Conservation (phyloP, 2,329 filamentous ascomycete species). For the Dendryphion nanum region DNA sequence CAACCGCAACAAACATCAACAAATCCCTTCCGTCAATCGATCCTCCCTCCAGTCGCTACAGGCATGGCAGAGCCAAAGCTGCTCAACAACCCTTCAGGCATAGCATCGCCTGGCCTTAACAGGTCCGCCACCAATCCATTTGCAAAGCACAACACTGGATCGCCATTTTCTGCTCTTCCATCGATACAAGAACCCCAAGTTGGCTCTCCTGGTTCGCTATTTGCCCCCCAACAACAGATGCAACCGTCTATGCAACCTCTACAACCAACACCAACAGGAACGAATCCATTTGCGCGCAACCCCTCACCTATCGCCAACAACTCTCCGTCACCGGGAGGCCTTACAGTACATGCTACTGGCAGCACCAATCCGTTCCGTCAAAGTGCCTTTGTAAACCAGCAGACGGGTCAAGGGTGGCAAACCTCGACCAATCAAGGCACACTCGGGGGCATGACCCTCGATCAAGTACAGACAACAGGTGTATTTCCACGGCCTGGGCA, state of each 20-base stretch:
- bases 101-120: constrained; percentile 43
- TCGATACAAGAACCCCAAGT: constrained; percentile 27
- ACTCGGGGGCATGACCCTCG: constrained; percentile 69
- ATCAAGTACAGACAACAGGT: constrained; percentile 74
- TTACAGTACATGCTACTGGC: constrained; percentile 73
- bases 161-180: constrained; percentile 24
- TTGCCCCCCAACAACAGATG: constrained; percentile 31
- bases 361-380: constrained; percentile 95
- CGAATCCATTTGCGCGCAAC: constrained; percentile 68
- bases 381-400: constrained; percentile 83
- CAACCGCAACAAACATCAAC: constrained; percentile 61
- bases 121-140: constrained; percentile 85
- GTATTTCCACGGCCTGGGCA: constrained; percentile 80
- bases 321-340: constrained; percentile 33
- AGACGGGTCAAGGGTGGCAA: constrained; percentile 88
- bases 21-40: constrained; percentile 93
- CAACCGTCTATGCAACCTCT: constrained; percentile 45
- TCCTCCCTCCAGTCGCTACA: constrained; percentile 53
- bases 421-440: constrained; percentile 69
- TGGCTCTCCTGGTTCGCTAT: constrained; percentile 28
- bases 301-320: constrained; percentile 39
- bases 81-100: constrained; percentile 30
- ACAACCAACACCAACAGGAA: constrained; percentile 63
- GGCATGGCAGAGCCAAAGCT: constrained; percentile 26
- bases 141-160: constrained; percentile 58